Conservation (phyloP, 768 basidiomycete species). For the Leucocoprinus birnbaumii region DNA sequence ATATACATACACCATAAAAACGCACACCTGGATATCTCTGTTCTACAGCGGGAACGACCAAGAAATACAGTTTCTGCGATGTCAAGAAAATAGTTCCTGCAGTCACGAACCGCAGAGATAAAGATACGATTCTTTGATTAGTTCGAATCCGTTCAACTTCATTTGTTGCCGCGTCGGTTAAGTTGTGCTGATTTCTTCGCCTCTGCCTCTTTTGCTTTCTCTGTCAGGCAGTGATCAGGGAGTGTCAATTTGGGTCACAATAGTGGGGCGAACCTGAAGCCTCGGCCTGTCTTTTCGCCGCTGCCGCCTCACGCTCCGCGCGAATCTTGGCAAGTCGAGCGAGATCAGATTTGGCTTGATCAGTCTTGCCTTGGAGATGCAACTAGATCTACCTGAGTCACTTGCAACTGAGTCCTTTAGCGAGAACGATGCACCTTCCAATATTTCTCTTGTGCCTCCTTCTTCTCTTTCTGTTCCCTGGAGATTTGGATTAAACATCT, state of each 20-base stretch:
- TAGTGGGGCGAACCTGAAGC: constrained; percentile 58
- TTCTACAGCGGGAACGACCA: background rate
- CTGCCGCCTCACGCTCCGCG: constrained; percentile 84
- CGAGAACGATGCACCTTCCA: constrained; percentile 59
- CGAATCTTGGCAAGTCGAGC: constrained; percentile 82
- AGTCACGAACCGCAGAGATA: background rate
- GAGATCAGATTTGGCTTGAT: constrained; percentile 86
- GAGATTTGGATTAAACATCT: background rate
- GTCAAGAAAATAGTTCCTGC: too few relatives aligned
- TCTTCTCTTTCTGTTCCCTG: constrained; percentile 91
- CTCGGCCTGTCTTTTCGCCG: constrained; percentile 86
- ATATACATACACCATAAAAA: constrained; percentile 1
- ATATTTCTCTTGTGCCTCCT: constrained; percentile 84
- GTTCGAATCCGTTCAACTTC: background rate
- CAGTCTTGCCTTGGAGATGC: constrained; percentile 82
- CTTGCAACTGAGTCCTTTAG: too few relatives aligned
- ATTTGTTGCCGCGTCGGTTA: constrained; percentile 20
- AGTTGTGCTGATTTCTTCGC: constrained; percentile 54
- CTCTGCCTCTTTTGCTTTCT: constrained; percentile 61
- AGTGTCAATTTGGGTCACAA: background rate
- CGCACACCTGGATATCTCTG: constrained; percentile 1
- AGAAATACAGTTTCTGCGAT: background rate
- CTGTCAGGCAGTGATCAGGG: constrained; percentile 28
- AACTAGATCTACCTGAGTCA: constrained; percentile 52
- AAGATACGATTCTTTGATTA: background rate